Percentiles rank a stretch among this genome's conserved stretches.
These are phyloP conservation scores for Chlorella sp. DNA, from an alignment of 139 green algal genomes.

Conservation along the genomic window DNA sequence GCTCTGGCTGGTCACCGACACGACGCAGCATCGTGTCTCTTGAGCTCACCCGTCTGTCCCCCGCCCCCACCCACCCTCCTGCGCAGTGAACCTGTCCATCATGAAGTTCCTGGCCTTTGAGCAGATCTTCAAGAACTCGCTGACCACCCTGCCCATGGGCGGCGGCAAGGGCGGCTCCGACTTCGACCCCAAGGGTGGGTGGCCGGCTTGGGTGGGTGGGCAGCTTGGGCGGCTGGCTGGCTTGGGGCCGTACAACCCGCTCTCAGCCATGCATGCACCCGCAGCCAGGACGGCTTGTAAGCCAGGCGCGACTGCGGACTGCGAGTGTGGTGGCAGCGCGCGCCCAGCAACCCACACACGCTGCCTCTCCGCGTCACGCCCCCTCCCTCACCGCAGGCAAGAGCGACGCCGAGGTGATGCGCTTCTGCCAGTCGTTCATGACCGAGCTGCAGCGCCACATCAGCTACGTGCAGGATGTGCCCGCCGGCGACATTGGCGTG, in stretches of 20 bases:
- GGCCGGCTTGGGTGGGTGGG: neutral
- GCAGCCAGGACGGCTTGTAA: too few relatives aligned
- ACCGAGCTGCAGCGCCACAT: slow-evolving; percentile 70
- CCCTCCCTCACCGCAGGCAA: slow-evolving; percentile 44
- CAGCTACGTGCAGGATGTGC: slow-evolving; percentile 70
- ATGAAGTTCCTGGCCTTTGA: slow-evolving; percentile 69
- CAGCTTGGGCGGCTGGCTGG: neutral
- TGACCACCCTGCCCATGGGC: slow-evolving; percentile 84
- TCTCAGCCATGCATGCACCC: neutral
- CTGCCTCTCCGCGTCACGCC: neutral
- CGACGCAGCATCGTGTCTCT: too few relatives aligned
- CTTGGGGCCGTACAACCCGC: neutral
- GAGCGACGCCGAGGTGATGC: slow-evolving; percentile 68
- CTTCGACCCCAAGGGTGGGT: slow-evolving; percentile 81
- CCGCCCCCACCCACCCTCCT: too few relatives aligned
- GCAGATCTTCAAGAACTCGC: slow-evolving; percentile 83
- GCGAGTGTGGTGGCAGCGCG: neutral
- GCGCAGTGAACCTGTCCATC: slow-evolving; percentile 74
- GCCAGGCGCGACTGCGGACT: too few relatives aligned
- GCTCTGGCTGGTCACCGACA: too few relatives aligned
- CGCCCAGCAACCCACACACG: too few relatives aligned
- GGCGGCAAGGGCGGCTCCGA: slow-evolving; percentile 84
- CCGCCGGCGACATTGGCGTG: slow-evolving; percentile 87
- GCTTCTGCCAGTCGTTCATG: slow-evolving; percentile 86
- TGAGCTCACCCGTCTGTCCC: too few relatives aligned